Conservation (phyloP, 2,329 filamentous ascomycete species). For the Cladorrhinum sp. region DNA sequence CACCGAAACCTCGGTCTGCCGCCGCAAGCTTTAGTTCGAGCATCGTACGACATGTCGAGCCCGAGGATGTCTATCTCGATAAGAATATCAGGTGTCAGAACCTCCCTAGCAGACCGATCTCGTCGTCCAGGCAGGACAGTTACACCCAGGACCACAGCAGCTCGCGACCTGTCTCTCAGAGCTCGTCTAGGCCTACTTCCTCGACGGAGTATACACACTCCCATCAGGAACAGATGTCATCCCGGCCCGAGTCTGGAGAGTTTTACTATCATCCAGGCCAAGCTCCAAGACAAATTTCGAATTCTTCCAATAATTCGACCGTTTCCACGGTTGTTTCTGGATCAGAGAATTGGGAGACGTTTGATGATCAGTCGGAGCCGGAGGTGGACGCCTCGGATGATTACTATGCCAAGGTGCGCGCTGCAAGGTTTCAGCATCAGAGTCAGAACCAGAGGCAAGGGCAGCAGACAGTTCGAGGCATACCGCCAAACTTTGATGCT, state of each 20-base stretch:
- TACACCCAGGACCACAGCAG: background rate
- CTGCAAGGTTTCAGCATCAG: constrained; percentile 55
- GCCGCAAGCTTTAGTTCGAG: constrained; percentile 46
- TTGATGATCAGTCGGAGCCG: constrained; percentile 77
- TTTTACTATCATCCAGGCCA: background rate
- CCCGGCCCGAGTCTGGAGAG: constrained; percentile 18
- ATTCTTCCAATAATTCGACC: constrained; percentile 70
- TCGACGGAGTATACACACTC: constrained; percentile 34
- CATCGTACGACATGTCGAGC: constrained; percentile 59
- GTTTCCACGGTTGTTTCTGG: constrained; percentile 75
- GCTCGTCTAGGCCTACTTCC: constrained; percentile 40
- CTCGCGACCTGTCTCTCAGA: constrained; percentile 20
- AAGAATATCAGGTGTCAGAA: constrained; percentile 23
- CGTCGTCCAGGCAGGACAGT: background rate
- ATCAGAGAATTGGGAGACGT: constrained; percentile 98
- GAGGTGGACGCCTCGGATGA: constrained; percentile 72
- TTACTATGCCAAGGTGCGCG: constrained; percentile 76
- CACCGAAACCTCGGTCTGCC: constrained; percentile 44
- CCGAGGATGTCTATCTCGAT: constrained; percentile 87
- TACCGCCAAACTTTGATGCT: constrained; percentile 44
- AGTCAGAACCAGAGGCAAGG: constrained; percentile 47
- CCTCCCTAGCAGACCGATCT: constrained; percentile 30
- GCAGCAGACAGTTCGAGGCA: constrained; percentile 35
- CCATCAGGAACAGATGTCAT: constrained; percentile 36
- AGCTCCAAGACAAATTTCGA: constrained; percentile 62